These are phyloP conservation scores for Dioscorea zingiberensis DNA, from an alignment of 106 monocot species.

Conservation along the genomic window DNA sequence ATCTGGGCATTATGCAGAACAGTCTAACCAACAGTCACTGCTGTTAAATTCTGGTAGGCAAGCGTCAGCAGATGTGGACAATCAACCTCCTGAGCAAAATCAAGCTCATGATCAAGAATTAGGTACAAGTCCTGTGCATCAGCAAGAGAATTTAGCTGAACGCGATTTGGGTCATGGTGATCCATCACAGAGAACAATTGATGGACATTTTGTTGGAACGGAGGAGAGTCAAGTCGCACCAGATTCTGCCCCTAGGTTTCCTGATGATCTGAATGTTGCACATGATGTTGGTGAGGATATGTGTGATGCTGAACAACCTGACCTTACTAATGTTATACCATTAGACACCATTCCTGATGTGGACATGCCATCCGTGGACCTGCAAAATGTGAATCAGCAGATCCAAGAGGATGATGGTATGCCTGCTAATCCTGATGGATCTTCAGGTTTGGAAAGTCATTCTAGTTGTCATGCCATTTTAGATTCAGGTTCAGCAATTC, in stretches of 20 bases:
- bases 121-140: conserved; percentile 7
- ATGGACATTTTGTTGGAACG: conserved; percentile 18
- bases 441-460: conserved; percentile 23
- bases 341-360: conserved; percentile 23
- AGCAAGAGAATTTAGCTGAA: conserved; percentile 8
- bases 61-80: conserved; percentile 8
- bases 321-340: neutral
- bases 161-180: conserved; percentile 6
- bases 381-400: conserved; percentile 15
- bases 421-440: conserved; percentile 8
- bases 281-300: conserved; percentile 12
- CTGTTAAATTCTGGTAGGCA: conserved; percentile 13
- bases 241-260: conserved; percentile 11
- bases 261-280: conserved; percentile 16
- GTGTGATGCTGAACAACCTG: conserved; percentile 4
- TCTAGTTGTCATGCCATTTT: conserved; percentile 45
- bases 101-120: conserved; percentile 18
- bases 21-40: conserved; percentile 17
- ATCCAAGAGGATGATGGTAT: conserved; percentile 31
- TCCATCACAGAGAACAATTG: conserved; percentile 7
- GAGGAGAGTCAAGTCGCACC: conserved; percentile 14
- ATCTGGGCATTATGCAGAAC: conserved; percentile 14
- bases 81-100: conserved; percentile 15
- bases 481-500: conserved; percentile 31
- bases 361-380: conserved; percentile 3